Conservation (phyloP, 441 rosid genomes). For the Gossypium schwendimanii region DNA sequence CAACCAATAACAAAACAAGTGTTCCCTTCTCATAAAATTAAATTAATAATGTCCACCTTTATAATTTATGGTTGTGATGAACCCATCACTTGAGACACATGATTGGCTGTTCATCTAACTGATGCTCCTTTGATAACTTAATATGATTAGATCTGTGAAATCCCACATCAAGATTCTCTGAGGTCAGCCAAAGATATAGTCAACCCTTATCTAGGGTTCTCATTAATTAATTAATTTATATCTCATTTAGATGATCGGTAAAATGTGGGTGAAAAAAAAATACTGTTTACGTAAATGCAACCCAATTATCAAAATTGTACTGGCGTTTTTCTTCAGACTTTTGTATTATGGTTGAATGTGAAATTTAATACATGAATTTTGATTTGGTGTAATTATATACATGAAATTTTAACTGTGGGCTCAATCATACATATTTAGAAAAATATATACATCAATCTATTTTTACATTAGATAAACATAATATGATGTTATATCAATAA, state of each 20-base stretch:
- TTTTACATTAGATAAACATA: too few relatives aligned
- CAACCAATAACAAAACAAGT: not conserved
- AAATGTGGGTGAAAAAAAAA: not conserved
- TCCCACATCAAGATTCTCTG: not conserved
- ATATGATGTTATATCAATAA: too few relatives aligned
- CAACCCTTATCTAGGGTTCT: conserved; percentile 10
- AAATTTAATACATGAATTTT: not conserved
- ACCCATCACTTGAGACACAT: not conserved
- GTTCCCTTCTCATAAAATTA: not conserved
- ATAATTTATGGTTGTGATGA: not conserved
- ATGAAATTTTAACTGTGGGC: too few relatives aligned
- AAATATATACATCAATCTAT: too few relatives aligned
- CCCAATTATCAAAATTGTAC: too few relatives aligned
- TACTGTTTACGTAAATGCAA: not conserved
- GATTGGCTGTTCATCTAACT: not conserved
- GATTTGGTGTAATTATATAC: too few relatives aligned
- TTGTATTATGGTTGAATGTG: not conserved
- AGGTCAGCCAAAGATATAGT: conserved; percentile 8
- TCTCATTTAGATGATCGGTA: not conserved
- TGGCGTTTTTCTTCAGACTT: not conserved
- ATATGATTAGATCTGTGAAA: conserved; percentile 2
- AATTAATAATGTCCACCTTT: not conserved
- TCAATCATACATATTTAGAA: too few relatives aligned
- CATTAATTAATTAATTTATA: not conserved
- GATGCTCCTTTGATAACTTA: not conserved